A percentile compares a stretch with the other conserved stretches of the same genome.
phyloP scores from a whole-genome alignment of 768 basidiomycete genomes.

The Coprinopsis cinerea region DNA sequence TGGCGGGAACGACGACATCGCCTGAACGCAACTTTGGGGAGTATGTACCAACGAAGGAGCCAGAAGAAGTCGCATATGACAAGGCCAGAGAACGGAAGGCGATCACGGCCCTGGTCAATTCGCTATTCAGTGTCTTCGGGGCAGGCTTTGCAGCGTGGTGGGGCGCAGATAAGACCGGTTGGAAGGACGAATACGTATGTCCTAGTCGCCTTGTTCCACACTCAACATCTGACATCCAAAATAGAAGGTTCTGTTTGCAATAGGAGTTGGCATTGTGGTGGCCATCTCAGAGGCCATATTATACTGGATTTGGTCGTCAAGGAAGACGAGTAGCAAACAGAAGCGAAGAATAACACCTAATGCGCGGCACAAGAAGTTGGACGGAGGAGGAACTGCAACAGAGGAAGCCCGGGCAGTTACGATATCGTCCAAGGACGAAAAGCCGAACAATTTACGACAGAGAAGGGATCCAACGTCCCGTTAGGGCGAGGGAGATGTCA shows the following conservation, averaged over 20 bases:
- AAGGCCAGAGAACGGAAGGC: slow-evolving; percentile 54
- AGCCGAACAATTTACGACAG: slow-evolving; percentile 21
- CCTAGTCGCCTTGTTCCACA: neutral
- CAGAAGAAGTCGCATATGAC: slow-evolving; percentile 40
- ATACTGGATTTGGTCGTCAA: slow-evolving; percentile 69
- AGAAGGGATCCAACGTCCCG: slow-evolving; percentile 19
- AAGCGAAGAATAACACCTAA: slow-evolving; percentile 17
- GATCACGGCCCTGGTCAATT: slow-evolving; percentile 67
- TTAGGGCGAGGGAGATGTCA: slow-evolving; percentile 4
- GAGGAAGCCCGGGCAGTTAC: slow-evolving; percentile 11
- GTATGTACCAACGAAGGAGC: slow-evolving; percentile 39
- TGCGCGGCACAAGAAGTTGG: slow-evolving; percentile 33
- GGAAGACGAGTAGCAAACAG: slow-evolving; percentile 22
- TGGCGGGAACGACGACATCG: slow-evolving; percentile 75
- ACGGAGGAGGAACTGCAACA: slow-evolving; percentile 15
- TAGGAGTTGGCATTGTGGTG: slow-evolving; percentile 41
- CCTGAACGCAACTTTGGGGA: slow-evolving; percentile 65
- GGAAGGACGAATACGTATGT: slow-evolving; percentile 75
- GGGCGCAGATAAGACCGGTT: slow-evolving; percentile 57
- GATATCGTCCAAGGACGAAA: slow-evolving; percentile 10
- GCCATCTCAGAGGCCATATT: slow-evolving; percentile 60
- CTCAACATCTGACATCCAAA: slow-evolving; percentile 2
- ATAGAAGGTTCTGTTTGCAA: slow-evolving; percentile 57
- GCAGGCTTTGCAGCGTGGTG: slow-evolving; percentile 69
- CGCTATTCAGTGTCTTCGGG: slow-evolving; percentile 60